Evolutionary conservation across 1,284 basidiomycete genomes (phyloP).

Genomic region (Ceratorhiza oryzae-sativae): DNA sequence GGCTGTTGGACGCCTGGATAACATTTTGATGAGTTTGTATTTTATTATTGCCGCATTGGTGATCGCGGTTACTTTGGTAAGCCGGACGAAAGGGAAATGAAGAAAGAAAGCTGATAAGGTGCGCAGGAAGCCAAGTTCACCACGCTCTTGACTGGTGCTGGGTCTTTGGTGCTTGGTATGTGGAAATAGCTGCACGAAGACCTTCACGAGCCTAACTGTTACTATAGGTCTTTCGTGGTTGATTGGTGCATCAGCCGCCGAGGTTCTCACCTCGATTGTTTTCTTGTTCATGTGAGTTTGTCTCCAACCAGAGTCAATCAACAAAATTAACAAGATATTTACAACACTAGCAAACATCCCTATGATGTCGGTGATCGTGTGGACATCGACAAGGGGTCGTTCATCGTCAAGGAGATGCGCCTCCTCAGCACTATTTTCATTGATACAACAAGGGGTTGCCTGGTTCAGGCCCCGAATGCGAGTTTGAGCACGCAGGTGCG

Average conservation of each 20-base stretch:
- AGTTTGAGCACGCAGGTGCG: conserved; percentile 70
- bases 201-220: background rate
- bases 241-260: conserved; percentile 69
- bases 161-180: conserved; percentile 79
- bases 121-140: conserved; percentile 72
- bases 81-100: conserved; percentile 44
- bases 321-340: conserved; percentile 31
- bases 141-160: conserved; percentile 79
- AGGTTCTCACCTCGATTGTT: conserved; percentile 74
- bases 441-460: conserved; percentile 57
- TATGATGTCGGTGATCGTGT: conserved; percentile 90
- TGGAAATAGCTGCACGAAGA: conserved; percentile 26
- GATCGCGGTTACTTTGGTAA: conserved; percentile 73
- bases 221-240: conserved; percentile 81
- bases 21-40: conserved; percentile 71
- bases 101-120: background rate
- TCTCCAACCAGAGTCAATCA: conserved; percentile 49
- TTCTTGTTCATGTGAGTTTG: conserved; percentile 73
- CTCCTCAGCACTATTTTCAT: conserved; percentile 59
- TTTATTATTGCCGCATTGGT: conserved; percentile 74
- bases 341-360: conserved; percentile 17
- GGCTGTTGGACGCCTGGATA: conserved; percentile 81
- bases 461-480: conserved; percentile 73
- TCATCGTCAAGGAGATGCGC: conserved; percentile 64
- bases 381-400: conserved; percentile 60